Percentiles rank a stretch among this genome's conserved stretches.
These are phyloP conservation scores for Ascodesmis nigricans DNA, from an alignment of 495 filamentous ascomycete genomes.

Conservation along the genomic window DNA sequence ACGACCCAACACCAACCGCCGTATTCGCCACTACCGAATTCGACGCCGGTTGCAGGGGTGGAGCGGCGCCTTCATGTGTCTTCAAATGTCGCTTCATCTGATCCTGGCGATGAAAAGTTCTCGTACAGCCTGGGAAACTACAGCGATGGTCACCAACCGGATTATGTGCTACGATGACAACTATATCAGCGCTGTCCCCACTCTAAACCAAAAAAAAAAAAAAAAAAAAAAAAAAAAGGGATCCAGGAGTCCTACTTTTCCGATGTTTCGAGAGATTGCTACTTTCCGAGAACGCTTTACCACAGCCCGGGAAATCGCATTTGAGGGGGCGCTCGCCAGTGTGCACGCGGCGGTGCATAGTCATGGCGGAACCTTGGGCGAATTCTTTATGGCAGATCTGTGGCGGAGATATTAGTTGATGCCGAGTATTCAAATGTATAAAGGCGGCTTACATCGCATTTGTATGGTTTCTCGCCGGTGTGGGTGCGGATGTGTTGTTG, in stretches of 20 bases:
- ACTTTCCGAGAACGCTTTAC: slow-evolving; percentile 32
- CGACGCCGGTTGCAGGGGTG: too few species aligned
- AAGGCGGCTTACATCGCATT: slow-evolving; percentile 18
- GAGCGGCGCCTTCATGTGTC: too few species aligned
- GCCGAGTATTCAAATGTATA: not conserved
- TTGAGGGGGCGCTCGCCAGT: slow-evolving; percentile 25
- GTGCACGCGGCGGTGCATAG: slow-evolving; percentile 22
- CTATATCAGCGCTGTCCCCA: slow-evolving; percentile 35
- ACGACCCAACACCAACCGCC: too few species aligned
- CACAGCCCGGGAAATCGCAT: slow-evolving; percentile 29
- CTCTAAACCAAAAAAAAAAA: slow-evolving; percentile 16
- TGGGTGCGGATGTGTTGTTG: slow-evolving; percentile 39
- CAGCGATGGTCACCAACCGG: slow-evolving; percentile 28
- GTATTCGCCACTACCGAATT: too few species aligned
- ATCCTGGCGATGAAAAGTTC: slow-evolving; percentile 32
- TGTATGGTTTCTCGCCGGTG: slow-evolving; percentile 35
- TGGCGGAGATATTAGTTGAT: not conserved
- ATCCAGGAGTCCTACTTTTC: slow-evolving; percentile 22
- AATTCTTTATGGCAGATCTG: slow-evolving; percentile 21
- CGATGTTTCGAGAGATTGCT: slow-evolving; percentile 34
- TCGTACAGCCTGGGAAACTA: slow-evolving; percentile 27
- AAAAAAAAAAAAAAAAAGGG: not conserved
- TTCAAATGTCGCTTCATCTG: slow-evolving; percentile 22
- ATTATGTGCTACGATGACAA: slow-evolving; percentile 30
- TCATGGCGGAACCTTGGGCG: slow-evolving; percentile 21